Evolutionary conservation across 2,329 filamentous ascomycete species (phyloP), one percentile per base, ranked within the genome.

Genomic region (Plenodomus lindquistii): DNA sequence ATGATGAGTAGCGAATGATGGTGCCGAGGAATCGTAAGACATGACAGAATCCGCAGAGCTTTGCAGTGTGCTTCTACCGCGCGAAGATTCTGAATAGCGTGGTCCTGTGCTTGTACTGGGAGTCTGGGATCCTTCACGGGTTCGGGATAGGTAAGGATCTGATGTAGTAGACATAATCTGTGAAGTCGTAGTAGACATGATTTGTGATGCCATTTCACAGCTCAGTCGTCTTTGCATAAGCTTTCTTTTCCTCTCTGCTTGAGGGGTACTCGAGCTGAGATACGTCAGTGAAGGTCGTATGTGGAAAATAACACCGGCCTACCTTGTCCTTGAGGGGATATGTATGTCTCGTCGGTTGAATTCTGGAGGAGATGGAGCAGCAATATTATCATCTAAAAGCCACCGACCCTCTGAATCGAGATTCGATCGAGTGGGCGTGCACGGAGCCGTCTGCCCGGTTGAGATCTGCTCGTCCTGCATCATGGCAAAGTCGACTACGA

Each of bases 311-410:
- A 45, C 15, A 40, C 19, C 36, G 9, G 11, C 50, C 29, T 57
- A 72, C 70, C 69, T 73, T 48, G 69, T 72, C 19, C 70, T 58
- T 31, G 60, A 63, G 16, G 69, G 69, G 35, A 72, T 65, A 54
- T 72, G 69, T 40, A 72, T 72, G 31, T 65, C 65, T 39, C 70
- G 57, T 17, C 63, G 64, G 18, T 66, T 65, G 40, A 73, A 67
- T 46, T 73, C 69, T 44, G 62, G 60, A 2, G 69, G 67, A 44
- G 65, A 56, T 20, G 67, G 63, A 39, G 65, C 61, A 36, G 60
- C 56, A 40, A 44, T 44, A 15, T 70, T 65, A 50, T 71, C 67
- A 40, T 66, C 63, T 11, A 58, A 66, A 45, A 48, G 60, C 62
- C 49, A 66, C 52, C 46, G 60, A 44, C 39, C 46, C 50, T 47